A percentile compares a stretch with the other conserved stretches of the same genome.
phyloP scores from a whole-genome alignment of 768 basidiomycete genomes.

The Dioszegia crocea region DNA sequence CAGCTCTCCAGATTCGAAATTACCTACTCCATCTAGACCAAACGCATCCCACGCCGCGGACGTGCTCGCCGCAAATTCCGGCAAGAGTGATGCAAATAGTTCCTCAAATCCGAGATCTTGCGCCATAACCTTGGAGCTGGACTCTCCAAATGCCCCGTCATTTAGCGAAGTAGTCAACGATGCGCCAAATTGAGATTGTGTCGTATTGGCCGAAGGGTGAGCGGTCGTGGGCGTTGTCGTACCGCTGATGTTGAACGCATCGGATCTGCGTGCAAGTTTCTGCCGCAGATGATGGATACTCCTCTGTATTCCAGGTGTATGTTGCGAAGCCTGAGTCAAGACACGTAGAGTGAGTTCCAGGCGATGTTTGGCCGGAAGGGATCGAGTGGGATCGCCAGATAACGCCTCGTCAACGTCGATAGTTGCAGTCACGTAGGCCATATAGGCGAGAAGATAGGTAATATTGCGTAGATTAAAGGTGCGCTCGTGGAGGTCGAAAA shows the following conservation, averaged over 20 bases:
- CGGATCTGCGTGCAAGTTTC: background rate
- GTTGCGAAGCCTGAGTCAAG: conserved; percentile 6
- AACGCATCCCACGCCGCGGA: background rate
- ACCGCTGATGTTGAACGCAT: background rate
- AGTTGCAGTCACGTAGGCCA: conserved; percentile 11
- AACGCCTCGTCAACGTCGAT: conserved; percentile 10
- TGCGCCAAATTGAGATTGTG: background rate
- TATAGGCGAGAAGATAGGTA: conserved; percentile 13
- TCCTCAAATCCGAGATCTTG: background rate
- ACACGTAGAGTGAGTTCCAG: conserved; percentile 6
- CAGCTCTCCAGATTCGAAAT: background rate
- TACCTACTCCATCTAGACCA: background rate
- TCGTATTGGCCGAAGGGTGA: background rate
- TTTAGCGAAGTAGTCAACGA: background rate
- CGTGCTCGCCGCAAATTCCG: background rate
- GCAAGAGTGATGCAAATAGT: background rate
- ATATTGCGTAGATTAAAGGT: conserved; percentile 1
- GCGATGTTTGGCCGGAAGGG: background rate
- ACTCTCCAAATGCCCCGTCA: background rate
- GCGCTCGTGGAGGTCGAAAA: conserved; percentile 7
- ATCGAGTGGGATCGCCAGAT: background rate
- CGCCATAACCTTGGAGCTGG: background rate
- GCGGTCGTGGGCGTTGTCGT: background rate
- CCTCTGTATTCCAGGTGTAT: conserved; percentile 10
- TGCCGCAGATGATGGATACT: conserved; percentile 11